Evolutionary conservation across 2,329 filamentous ascomycete species (phyloP).

Genomic region (Penicillium verrucosum): DNA sequence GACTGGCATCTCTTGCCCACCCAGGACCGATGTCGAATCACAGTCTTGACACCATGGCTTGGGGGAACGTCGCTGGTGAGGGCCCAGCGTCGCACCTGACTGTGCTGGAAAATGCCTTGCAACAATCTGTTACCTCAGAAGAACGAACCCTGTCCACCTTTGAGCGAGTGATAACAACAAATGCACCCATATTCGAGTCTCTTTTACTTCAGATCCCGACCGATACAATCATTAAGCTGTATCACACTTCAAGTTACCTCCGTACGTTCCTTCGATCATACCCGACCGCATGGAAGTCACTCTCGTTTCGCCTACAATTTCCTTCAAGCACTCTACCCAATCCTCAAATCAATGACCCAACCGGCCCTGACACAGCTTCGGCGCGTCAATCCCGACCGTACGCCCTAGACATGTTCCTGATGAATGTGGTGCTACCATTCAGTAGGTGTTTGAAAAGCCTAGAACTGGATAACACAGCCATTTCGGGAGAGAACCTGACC

Average conservation of each 20-base stretch:
- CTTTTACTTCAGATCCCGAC: conserved; percentile 58
- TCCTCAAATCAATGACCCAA: conserved; percentile 34
- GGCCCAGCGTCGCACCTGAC: conserved; percentile 17
- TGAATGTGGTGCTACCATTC: conserved; percentile 55
- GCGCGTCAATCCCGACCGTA: conserved; percentile 55
- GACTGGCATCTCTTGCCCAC: conserved; percentile 10
- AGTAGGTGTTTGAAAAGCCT: conserved; percentile 55
- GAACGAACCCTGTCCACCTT: conserved; percentile 45
- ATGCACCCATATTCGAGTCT: conserved; percentile 58
- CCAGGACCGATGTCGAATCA: conserved; percentile 3
- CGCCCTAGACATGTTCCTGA: conserved; percentile 56
- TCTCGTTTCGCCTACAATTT: conserved; percentile 55
- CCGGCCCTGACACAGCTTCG: conserved; percentile 30
- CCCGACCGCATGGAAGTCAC: conserved; percentile 59
- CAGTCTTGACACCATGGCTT: conserved; percentile 8
- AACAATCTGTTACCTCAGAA: conserved; percentile 21
- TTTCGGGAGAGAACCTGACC: conserved; percentile 56
- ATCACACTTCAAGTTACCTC: conserved; percentile 56
- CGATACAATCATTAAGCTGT: conserved; percentile 54
- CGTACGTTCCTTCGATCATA: conserved; percentile 54
- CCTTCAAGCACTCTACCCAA: conserved; percentile 37
- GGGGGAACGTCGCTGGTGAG: conserved; percentile 7
- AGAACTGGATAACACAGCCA: conserved; percentile 60
- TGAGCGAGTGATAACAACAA: conserved; percentile 54
- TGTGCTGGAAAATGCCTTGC: conserved; percentile 26